phyloP scores from a whole-genome alignment of 1,284 basidiomycete species.

The Cryptococcus sp. region DNA sequence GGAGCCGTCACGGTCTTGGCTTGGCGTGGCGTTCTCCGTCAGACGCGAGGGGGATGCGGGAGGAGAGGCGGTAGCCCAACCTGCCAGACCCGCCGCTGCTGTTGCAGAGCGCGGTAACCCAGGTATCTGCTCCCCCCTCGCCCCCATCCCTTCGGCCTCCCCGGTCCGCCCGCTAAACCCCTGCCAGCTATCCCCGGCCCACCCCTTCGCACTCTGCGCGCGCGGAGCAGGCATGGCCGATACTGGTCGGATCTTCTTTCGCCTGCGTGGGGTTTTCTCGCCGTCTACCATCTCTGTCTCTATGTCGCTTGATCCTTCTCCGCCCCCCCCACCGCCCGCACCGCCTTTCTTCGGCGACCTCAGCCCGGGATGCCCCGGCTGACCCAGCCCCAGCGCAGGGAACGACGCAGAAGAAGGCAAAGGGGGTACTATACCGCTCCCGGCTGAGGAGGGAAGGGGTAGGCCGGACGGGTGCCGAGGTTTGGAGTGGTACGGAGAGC shows the following conservation, averaged over 20 bases:
- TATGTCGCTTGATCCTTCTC: constrained; percentile 24
- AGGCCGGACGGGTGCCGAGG: not conserved
- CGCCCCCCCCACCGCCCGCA: not conserved
- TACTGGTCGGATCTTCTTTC: constrained; percentile 29
- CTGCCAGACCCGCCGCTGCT: no score
- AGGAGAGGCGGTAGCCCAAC: not conserved
- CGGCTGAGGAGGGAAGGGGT: not conserved
- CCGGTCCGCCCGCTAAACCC: not conserved
- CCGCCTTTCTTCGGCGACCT: not conserved
- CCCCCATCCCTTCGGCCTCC: no score
- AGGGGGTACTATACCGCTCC: constrained; percentile 6
- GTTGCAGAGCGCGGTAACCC: no score
- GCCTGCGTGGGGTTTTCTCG: constrained; percentile 19
- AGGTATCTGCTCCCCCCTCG: no score
- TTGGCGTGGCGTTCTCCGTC: not conserved
- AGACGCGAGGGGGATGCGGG: not conserved
- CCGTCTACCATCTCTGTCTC: constrained; percentile 24
- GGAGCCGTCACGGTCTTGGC: not conserved
- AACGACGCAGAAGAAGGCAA: constrained; percentile 28
- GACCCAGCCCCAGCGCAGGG: not conserved
- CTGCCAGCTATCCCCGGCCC: constrained; percentile 8
- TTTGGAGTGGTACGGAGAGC: constrained; percentile 34
- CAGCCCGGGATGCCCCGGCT: not conserved
- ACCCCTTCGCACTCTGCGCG: constrained; percentile 2
- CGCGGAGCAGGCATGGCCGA: constrained; percentile 28